Evolutionary conservation across 2,329 filamentous ascomycete genomes (phyloP).

Genomic region (Colletotrichum aenigma): DNA sequence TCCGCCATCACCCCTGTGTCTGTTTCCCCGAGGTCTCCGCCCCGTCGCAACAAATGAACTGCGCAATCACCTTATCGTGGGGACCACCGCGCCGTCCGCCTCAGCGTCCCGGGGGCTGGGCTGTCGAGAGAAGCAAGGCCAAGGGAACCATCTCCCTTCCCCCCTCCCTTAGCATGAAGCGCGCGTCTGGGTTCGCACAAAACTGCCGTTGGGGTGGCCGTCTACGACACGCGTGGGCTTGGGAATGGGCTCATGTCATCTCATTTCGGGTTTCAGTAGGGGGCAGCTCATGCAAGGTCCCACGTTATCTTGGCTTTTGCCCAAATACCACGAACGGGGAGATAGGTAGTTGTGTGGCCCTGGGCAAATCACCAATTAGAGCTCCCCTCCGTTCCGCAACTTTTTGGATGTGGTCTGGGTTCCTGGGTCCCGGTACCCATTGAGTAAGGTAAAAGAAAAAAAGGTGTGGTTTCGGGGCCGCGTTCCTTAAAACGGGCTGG

Average conservation of each 20-base stretch:
- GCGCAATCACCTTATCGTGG: background rate
- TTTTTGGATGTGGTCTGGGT: background rate
- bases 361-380: background rate
- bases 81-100: background rate
- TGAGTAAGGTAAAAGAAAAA: background rate
- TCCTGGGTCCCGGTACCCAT: background rate
- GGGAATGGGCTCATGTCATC: conserved; percentile 18
- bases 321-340: background rate
- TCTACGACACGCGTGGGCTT: conserved; percentile 2
- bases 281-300: background rate
- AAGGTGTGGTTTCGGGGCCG: background rate
- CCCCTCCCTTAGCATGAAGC: background rate
- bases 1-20: background rate
- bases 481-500: conserved; percentile 1
- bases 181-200: conserved; percentile 2
- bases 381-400: background rate
- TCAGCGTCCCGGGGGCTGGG: background rate
- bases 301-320: background rate
- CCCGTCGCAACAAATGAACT: background rate
- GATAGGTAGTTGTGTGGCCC: background rate
- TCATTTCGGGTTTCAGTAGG: conserved; percentile 16
- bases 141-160: background rate
- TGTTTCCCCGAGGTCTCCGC: background rate
- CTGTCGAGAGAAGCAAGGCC: background rate
- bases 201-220: background rate